These are phyloP conservation scores for Lignosus rhinocerotis DNA, from an alignment of 1,284 basidiomycete species.

Conservation along the genomic window DNA sequence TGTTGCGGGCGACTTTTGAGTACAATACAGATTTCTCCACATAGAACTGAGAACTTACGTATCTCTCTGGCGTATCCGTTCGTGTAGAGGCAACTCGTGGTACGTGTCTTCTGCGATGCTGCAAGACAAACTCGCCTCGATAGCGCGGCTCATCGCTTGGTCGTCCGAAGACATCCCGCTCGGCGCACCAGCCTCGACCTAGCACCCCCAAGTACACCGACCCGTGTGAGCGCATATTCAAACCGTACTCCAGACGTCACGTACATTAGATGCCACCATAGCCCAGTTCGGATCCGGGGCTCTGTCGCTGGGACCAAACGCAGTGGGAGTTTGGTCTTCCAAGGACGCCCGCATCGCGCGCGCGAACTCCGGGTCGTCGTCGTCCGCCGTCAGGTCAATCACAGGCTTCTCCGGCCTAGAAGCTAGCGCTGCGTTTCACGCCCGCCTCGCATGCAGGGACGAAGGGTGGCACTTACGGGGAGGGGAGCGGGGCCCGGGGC, in stretches of 20 bases:
- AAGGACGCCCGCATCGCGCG: constrained; percentile 57
- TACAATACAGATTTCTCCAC: neutral
- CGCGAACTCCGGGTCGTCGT: constrained; percentile 48
- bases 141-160: constrained; percentile 61
- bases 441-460: neutral
- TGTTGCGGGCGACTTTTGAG: constrained; percentile 27
- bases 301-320: constrained; percentile 58
- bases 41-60: constrained; percentile 42
- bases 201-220: neutral
- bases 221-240: neutral
- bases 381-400: constrained; percentile 62
- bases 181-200: constrained; percentile 36
- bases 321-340: constrained; percentile 36
- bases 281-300: constrained; percentile 67
- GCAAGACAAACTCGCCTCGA: constrained; percentile 59
- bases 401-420: constrained; percentile 40
- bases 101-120: constrained; percentile 32
- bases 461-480: constrained; percentile 31
- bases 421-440: constrained; percentile 22
- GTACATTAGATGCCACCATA: constrained; percentile 65
- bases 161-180: constrained; percentile 49
- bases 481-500: constrained; percentile 31
- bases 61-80: constrained; percentile 54
- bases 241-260: constrained; percentile 1
- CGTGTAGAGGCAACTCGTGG: constrained; percentile 47